Evolutionary conservation across 108 stramenopile genomes (phyloP), one percentile per base, ranked within the genome.

Genomic region (Fragilariopsis cylindrus): DNA sequence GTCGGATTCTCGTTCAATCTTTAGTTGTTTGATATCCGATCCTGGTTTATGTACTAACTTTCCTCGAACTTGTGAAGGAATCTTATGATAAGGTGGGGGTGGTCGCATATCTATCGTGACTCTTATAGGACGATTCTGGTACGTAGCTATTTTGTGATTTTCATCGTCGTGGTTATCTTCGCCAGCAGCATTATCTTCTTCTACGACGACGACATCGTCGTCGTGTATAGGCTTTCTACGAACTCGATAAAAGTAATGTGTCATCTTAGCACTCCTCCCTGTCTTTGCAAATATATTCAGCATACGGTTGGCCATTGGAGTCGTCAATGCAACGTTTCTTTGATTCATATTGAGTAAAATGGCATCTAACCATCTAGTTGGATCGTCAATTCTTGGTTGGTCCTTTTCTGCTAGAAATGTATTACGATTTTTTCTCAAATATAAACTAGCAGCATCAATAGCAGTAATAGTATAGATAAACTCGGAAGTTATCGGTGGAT

Each of bases 281-380:
- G 74, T 75, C 42, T 86, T 85, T 2, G 87, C 76, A 67, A 85
- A 92, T 39, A 85, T 85, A 69, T 81, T 72, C 3, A 94, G 73
- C 93, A 94, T 91, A 4, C 71, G 87, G 56, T 90, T 87, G 15
- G 93, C 93, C 69, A 92, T 56, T 48, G 74, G 48, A 1, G 85
- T 80, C 40, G 76, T 79, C 40, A 94, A 80, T 11, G 82, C 62
- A 9, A 90, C 85, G n/a, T 82, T 81, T 19, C 93, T 77, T 78
- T 92, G 83, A 67, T 77, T 76, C 93, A 94, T 94, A 57, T 94
- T 91, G 53, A 94, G 60, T 16, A 94, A 70, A 70, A 94, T 94
- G 9, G 90, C 90, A 84, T 94, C 93, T 16, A 94, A 80, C 81
- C 89, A 94, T n/a, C 90, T 79, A 4, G 93, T 94, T 7, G 93